Evolutionary conservation across 1,139 yeast species (phyloP).

Genomic region (Candida sojae): DNA sequence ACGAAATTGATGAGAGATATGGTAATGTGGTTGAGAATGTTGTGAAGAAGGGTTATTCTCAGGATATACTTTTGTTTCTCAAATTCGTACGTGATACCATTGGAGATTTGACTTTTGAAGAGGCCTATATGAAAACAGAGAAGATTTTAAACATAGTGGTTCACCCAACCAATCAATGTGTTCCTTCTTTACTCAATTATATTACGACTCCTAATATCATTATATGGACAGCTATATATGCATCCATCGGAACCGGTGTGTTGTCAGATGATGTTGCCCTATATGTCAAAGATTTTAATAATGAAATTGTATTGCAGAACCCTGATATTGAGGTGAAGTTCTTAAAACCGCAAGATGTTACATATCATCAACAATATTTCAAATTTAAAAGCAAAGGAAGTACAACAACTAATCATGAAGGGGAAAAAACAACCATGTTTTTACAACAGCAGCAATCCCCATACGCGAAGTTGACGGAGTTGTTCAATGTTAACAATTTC

Average conservation of each 20-base stretch:
- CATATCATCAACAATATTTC: conserved; percentile 45
- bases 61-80: conserved; percentile 76
- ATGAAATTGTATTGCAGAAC: conserved; percentile 49
- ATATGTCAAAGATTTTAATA: conserved; percentile 67
- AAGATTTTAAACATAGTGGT: conserved; percentile 85
- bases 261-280: conserved; percentile 62
- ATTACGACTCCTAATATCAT: conserved; percentile 94
- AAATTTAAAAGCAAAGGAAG: conserved; percentile 10
- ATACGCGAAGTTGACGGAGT: conserved; percentile 83
- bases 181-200: conserved; percentile 82
- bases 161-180: conserved; percentile 72
- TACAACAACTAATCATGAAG: not conserved
- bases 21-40: conserved; percentile 71
- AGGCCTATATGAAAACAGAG: conserved; percentile 84
- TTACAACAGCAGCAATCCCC: conserved; percentile 50
- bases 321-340: conserved; percentile 37
- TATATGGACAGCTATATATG: conserved; percentile 82
- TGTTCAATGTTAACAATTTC: conserved; percentile 92
- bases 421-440: conserved; percentile 19
- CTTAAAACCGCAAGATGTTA: conserved; percentile 50
- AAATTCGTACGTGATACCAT: conserved; percentile 77
- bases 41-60: conserved; percentile 75
- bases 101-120: conserved; percentile 88
- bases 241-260: conserved; percentile 71
- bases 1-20: conserved; percentile 63